Conservation (phyloP, 352 stramenopile genomes). For the Globisporangium yorkense region DNA sequence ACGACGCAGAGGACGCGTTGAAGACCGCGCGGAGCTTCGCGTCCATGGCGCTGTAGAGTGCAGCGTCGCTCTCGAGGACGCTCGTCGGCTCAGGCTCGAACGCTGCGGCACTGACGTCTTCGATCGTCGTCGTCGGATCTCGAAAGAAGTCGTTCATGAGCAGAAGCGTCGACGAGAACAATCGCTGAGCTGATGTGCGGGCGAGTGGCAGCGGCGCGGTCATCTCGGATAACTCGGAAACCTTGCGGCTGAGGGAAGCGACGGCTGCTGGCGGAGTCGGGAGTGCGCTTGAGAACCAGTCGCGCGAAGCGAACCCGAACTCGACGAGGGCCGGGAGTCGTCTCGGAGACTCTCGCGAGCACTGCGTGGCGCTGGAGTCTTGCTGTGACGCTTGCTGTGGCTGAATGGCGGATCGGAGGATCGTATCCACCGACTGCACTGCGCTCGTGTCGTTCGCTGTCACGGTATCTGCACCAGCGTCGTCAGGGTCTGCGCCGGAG, state of each 20-base stretch:
- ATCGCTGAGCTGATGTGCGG: constrained; percentile 15
- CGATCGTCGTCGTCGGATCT: constrained; percentile 20
- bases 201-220: constrained; percentile 23
- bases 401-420: constrained; percentile 30
- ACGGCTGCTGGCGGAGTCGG: constrained; percentile 19
- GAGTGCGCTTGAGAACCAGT: constrained; percentile 36
- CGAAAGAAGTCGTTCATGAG: constrained; percentile 43
- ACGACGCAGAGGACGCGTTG: constrained; percentile 1
- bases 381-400: constrained; percentile 11
- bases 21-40: constrained; percentile 21
- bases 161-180: constrained; percentile 24
- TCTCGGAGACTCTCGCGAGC: constrained; percentile 28
- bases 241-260: constrained; percentile 13
- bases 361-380: neutral
- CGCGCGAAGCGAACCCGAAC: constrained; percentile 44
- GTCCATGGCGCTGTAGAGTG: constrained; percentile 22
- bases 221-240: constrained; percentile 11
- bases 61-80: constrained; percentile 12
- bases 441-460: neutral
- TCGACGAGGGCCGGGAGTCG: constrained; percentile 31
- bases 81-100: constrained; percentile 21
- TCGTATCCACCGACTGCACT: constrained; percentile 17
- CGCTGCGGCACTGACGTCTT: constrained; percentile 14
- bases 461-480: neutral
- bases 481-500: neutral